A percentile compares a stretch with the other conserved stretches of the same genome.
phyloP scores from a whole-genome alignment of 495 filamentous ascomycete genomes.

The Aspergillus homomorphus region DNA sequence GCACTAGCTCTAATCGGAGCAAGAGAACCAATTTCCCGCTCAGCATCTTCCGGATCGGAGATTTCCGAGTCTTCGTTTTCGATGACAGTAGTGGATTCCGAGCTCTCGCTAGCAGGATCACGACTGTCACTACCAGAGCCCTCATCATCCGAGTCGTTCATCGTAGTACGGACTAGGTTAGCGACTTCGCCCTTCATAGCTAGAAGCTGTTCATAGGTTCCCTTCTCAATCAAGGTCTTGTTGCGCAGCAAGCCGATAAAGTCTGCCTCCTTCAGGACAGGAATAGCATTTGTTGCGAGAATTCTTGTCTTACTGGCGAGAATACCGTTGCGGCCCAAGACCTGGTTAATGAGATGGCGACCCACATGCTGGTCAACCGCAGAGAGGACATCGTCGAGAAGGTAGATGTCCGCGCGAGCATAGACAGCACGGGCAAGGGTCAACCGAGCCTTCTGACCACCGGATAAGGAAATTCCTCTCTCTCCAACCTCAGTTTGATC shows the following conservation, averaged over 20 bases:
- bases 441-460: slow-evolving; percentile 92
- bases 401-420: slow-evolving; percentile 92
- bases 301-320: slow-evolving; percentile 85
- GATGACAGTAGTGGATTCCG: slow-evolving; percentile 51
- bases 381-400: slow-evolving; percentile 91
- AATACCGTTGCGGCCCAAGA: slow-evolving; percentile 81
- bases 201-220: slow-evolving; percentile 84
- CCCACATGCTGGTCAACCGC: slow-evolving; percentile 98
- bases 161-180: slow-evolving; percentile 76
- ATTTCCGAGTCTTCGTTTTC: slow-evolving; percentile 50
- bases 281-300: slow-evolving; percentile 93
- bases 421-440: slow-evolving; percentile 97
- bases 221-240: slow-evolving; percentile 79
- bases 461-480: slow-evolving; percentile 93
- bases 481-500: slow-evolving; percentile 97
- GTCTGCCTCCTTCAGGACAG: slow-evolving; percentile 82
- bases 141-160: slow-evolving; percentile 63
- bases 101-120: slow-evolving; percentile 47
- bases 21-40: slow-evolving; percentile 65
- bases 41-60: slow-evolving; percentile 65
- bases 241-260: slow-evolving; percentile 81
- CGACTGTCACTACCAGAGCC: slow-evolving; percentile 50
- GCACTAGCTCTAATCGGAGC: slow-evolving; percentile 63
- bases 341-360: slow-evolving; percentile 87
- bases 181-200: slow-evolving; percentile 91